These are phyloP conservation scores for Tulasnella sp. DNA, from an alignment of 768 basidiomycete species.

Conservation along the genomic window DNA sequence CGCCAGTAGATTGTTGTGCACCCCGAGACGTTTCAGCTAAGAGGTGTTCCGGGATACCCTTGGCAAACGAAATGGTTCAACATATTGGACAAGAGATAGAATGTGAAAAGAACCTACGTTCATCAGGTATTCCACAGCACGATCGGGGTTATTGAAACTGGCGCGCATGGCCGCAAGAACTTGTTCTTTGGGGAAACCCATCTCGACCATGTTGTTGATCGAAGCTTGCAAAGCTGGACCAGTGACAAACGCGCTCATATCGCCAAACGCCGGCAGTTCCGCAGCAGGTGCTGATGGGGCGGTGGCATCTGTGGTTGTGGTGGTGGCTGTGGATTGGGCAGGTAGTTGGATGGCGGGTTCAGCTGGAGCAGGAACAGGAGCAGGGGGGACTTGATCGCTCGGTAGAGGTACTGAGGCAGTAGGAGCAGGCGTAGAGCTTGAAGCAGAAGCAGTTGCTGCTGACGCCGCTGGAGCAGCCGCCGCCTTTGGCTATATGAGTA, in stretches of 20 bases:
- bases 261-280: conserved; percentile 36
- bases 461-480: too few species aligned
- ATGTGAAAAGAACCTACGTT: conserved; percentile 45
- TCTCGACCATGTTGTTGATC: conserved; percentile 77
- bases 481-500: too few species aligned
- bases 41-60: conserved; percentile 73
- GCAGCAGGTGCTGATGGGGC: conserved; percentile 29
- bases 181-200: conserved; percentile 87
- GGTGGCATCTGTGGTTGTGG: conserved; percentile 26
- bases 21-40: conserved; percentile 17
- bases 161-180: conserved; percentile 80
- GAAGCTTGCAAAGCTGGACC: conserved; percentile 69
- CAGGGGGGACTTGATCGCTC: conserved; percentile 10
- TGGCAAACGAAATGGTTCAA: neutral
- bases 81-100: conserved; percentile 13
- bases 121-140: conserved; percentile 95
- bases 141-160: conserved; percentile 94
- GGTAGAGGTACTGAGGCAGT: conserved; percentile 30
- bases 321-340: conserved; percentile 25
- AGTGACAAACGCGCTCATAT: conserved; percentile 57
- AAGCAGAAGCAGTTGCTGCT: too few species aligned
- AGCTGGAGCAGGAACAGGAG: neutral
- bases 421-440: too few species aligned
- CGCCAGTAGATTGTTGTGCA: conserved; percentile 11
- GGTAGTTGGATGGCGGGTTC: conserved; percentile 28